phyloP scores from a whole-genome alignment of 208 protist species.

The Phytomonas francai region DNA sequence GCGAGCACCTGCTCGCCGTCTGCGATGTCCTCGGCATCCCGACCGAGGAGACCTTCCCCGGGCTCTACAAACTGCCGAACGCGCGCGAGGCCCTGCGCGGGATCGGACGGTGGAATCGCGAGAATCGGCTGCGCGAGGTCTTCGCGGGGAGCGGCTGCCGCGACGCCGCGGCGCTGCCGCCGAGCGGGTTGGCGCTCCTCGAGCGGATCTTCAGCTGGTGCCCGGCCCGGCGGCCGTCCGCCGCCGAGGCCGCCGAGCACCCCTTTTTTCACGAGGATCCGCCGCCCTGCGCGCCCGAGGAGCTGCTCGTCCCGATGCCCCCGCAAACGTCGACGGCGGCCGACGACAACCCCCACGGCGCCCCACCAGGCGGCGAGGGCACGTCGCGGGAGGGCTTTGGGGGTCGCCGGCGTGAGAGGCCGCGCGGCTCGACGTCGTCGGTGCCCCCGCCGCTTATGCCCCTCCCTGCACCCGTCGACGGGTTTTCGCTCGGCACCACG shows the following conservation, averaged over 20 bases:
- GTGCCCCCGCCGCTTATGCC: neutral
- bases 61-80: conserved; percentile 56
- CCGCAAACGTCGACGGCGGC: conserved; percentile 3
- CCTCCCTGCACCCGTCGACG: neutral
- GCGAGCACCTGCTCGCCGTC: conserved; percentile 79
- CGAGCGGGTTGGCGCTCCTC: conserved; percentile 68
- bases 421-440: conserved; percentile 6
- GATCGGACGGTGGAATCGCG: conserved; percentile 48
- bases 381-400: neutral
- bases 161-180: conserved; percentile 16
- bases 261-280: conserved; percentile 74
- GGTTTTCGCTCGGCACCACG: no score
- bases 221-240: conserved; percentile 61
- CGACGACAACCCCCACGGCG: neutral
- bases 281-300: conserved; percentile 48
- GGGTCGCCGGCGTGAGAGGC: neutral
- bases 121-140: conserved; percentile 30
- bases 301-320: conserved; percentile 64
- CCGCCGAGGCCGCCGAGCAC: conserved; percentile 63
- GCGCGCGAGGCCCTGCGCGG: conserved; percentile 42
- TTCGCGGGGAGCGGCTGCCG: conserved; percentile 20
- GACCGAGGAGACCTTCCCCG: conserved; percentile 74
- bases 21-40: conserved; percentile 93
- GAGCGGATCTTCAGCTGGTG: conserved; percentile 66
- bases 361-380: no score